phyloP scores from a whole-genome alignment of 139 green algal species.

The Chlorella sp. region DNA sequence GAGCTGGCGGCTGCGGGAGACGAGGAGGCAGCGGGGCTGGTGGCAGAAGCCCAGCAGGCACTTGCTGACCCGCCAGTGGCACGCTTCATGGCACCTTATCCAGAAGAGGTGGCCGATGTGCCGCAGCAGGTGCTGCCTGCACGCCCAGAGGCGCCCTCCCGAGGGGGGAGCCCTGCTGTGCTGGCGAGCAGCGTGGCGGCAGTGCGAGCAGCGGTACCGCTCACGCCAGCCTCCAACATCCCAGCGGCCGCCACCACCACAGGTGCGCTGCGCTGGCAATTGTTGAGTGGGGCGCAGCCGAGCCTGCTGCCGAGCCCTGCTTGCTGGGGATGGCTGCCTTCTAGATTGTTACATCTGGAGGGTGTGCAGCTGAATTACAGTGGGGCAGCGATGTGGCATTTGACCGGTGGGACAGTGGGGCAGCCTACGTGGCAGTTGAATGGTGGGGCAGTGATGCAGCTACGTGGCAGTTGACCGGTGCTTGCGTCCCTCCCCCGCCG shows the following conservation, averaged over 20 bases:
- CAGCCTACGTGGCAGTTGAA: too few relatives aligned
- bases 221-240: neutral
- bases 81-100: conserved; percentile 21
- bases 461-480: neutral
- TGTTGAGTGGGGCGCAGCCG: neutral
- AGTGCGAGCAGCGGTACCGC: neutral
- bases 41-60: neutral
- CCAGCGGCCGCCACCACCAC: neutral
- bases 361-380: too few relatives aligned
- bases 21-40: neutral
- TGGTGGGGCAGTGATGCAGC: neutral
- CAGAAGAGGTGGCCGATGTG: conserved; percentile 25
- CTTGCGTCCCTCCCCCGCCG: too few relatives aligned
- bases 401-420: neutral
- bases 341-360: too few relatives aligned
- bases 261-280: neutral
- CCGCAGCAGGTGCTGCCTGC: conserved; percentile 16
- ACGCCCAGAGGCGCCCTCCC: conserved; percentile 6
- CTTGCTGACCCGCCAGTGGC: neutral
- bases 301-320: neutral
- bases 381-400: neutral
- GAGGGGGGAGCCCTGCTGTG: neutral
- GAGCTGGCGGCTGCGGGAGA: neutral
- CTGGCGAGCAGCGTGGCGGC: neutral
- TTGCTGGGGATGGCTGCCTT: neutral